Percentiles rank a stretch among this genome's conserved stretches.
These are phyloP conservation scores for Davidsoniella eucalypti DNA, from an alignment of 2,329 filamentous ascomycete genomes.

Conservation along the genomic window DNA sequence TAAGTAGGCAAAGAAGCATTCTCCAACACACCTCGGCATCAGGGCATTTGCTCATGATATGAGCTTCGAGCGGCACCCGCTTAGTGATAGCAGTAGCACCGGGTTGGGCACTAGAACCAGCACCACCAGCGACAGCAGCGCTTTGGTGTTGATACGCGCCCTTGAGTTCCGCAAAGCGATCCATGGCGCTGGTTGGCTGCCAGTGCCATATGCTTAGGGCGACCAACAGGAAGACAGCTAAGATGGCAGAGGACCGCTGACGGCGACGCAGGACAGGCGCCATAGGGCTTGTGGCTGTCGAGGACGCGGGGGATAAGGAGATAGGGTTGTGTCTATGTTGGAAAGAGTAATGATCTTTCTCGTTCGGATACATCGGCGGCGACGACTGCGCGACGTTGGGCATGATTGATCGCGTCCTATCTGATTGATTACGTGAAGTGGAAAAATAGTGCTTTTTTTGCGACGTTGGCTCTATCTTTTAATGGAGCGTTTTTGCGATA, in stretches of 20 bases:
- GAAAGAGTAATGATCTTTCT: too few species aligned
- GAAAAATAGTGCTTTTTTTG: too few species aligned
- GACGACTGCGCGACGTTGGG: too few species aligned
- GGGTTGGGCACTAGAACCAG: background rate
- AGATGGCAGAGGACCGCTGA: constrained; percentile 1
- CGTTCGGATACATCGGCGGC: too few species aligned
- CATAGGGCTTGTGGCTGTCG: background rate
- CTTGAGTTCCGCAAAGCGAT: constrained; percentile 5
- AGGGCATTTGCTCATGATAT: constrained; percentile 96
- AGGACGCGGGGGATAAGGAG: background rate
- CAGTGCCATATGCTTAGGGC: constrained; percentile 6
- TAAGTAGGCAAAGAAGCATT: background rate
- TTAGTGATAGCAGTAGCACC: background rate
- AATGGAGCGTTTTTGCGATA: too few species aligned
- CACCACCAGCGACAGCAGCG: background rate
- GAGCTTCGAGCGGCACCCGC: constrained; percentile 68
- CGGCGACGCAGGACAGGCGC: constrained; percentile 4
- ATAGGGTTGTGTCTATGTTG: background rate
- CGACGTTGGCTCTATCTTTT: too few species aligned
- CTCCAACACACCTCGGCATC: constrained; percentile 47
- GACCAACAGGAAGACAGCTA: background rate
- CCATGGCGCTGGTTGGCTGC: background rate
- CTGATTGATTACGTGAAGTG: too few species aligned
- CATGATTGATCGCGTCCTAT: too few species aligned
- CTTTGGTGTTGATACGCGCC: background rate